These are phyloP conservation scores for Stephania cephalantha DNA, from an alignment of 164 flowering plant genomes.

Conservation along the genomic window DNA sequence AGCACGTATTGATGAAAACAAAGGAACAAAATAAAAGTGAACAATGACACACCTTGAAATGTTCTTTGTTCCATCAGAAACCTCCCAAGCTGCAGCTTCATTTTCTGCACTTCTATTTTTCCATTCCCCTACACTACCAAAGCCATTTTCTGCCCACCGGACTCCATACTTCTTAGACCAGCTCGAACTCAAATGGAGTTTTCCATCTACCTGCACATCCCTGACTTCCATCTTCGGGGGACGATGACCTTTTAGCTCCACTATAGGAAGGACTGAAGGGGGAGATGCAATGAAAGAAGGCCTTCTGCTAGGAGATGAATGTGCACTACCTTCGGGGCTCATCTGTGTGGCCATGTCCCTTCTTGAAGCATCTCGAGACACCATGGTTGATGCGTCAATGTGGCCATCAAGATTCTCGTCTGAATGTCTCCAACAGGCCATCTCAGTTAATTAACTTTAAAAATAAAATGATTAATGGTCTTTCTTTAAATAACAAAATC, in stretches of 20 bases:
- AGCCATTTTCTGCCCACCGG: slow-evolving; percentile 34
- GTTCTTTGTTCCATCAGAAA: slow-evolving; percentile 51
- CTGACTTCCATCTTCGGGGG: slow-evolving; percentile 55
- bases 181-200: slow-evolving; percentile 51
- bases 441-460: slow-evolving; percentile 2
- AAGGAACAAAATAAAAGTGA: neutral
- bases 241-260: slow-evolving; percentile 38
- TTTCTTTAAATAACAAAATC: neutral
- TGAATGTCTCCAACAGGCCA: slow-evolving; percentile 21
- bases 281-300: slow-evolving; percentile 39
- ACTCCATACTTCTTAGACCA: slow-evolving; percentile 66
- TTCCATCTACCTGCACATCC: slow-evolving; percentile 81
- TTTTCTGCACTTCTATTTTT: slow-evolving; percentile 43
- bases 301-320: slow-evolving; percentile 54
- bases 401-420: slow-evolving; percentile 39
- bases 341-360: slow-evolving; percentile 96
- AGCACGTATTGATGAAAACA: neutral
- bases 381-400: slow-evolving; percentile 46
- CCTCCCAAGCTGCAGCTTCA: slow-evolving; percentile 57
- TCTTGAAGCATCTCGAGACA: slow-evolving; percentile 61
- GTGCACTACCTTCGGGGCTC: slow-evolving; percentile 73
- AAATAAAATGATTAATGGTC: neutral
- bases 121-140: slow-evolving; percentile 42
- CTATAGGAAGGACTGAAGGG: slow-evolving; percentile 36
- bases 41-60: slow-evolving; percentile 49